Percentiles rank a stretch among this genome's conserved stretches.
phyloP scores from a whole-genome alignment of 164 flowering plant genomes.

The Nymphaea thermarum region DNA sequence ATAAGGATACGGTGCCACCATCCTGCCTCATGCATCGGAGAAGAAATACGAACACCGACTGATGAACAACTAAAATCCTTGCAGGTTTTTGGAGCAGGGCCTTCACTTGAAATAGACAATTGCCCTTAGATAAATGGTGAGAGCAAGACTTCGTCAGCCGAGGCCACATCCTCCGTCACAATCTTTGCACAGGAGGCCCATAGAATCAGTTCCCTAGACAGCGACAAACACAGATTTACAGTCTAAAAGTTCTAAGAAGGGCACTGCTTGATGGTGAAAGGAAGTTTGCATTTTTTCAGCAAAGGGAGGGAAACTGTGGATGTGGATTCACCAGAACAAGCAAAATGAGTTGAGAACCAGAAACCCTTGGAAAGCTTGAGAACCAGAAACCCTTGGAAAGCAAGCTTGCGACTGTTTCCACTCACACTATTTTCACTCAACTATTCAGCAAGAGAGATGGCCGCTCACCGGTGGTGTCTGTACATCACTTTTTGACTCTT shows the following conservation, averaged over 20 bases:
- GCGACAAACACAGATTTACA: slow-evolving; percentile 1
- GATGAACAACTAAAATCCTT: background rate
- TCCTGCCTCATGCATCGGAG: too few species aligned
- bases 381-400: background rate
- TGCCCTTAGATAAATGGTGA: background rate
- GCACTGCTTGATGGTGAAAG: background rate
- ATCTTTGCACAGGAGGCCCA: background rate
- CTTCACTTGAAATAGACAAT: background rate
- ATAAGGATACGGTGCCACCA: too few species aligned
- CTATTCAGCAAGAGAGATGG: too few species aligned
- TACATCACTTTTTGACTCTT: too few species aligned
- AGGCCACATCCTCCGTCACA: background rate
- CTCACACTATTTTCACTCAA: too few species aligned
- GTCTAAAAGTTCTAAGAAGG: slow-evolving; percentile 1
- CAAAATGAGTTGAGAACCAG: background rate
- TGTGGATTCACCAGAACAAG: background rate
- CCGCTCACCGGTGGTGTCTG: too few species aligned
- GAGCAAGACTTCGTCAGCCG: background rate
- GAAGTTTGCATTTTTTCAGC: background rate
- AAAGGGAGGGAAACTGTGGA: background rate
- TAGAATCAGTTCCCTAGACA: background rate
- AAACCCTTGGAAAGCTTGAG: too few species aligned
- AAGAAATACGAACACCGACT: too few species aligned
- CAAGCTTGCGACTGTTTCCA: too few species aligned
- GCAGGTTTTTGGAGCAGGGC: background rate